A percentile compares a stretch with the other conserved stretches of the same genome.
phyloP scores from a whole-genome alignment of 2,329 filamentous ascomycete genomes.

The Zymoseptoria ardabiliae region DNA sequence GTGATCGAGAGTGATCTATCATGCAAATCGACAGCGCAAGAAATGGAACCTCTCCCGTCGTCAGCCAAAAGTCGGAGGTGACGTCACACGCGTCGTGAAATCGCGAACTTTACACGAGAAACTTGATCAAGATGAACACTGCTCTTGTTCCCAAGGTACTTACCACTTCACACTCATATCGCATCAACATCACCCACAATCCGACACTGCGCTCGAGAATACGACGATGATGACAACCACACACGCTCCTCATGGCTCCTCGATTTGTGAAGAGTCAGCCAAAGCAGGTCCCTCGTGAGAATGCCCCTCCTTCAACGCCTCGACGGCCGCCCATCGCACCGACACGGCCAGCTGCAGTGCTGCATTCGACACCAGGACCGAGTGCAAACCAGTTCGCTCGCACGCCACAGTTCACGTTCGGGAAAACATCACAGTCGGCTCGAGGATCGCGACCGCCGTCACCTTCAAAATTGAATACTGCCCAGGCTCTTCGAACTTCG shows the following conservation, averaged over 20 bases:
- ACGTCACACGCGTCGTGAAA: neutral
- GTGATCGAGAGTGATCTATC: neutral
- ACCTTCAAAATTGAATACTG: slow-evolving; percentile 9
- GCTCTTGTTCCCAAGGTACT: too few relatives aligned
- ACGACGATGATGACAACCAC: neutral
- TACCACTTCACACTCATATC: neutral
- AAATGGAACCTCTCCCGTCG: neutral
- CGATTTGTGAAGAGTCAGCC: neutral
- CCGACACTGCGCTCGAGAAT: neutral
- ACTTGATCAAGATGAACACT: too few relatives aligned
- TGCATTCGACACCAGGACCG: slow-evolving; percentile 1
- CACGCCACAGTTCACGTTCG: slow-evolving; percentile 20
- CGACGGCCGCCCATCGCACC: neutral
- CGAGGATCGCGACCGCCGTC: slow-evolving; percentile 2
- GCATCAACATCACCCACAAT: neutral
- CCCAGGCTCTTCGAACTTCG: slow-evolving; percentile 11
- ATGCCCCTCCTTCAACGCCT: neutral
- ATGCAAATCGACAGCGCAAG: neutral
- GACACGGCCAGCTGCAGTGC: slow-evolving; percentile 5
- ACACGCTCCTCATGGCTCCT: neutral
- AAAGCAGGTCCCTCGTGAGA: neutral
- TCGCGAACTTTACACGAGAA: neutral
- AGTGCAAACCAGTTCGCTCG: slow-evolving; percentile 20
- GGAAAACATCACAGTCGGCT: slow-evolving; percentile 1
- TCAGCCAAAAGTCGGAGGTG: neutral